Conservation (phyloP, 441 rosid genomes). For the Cnidoscolus chayamansa region DNA sequence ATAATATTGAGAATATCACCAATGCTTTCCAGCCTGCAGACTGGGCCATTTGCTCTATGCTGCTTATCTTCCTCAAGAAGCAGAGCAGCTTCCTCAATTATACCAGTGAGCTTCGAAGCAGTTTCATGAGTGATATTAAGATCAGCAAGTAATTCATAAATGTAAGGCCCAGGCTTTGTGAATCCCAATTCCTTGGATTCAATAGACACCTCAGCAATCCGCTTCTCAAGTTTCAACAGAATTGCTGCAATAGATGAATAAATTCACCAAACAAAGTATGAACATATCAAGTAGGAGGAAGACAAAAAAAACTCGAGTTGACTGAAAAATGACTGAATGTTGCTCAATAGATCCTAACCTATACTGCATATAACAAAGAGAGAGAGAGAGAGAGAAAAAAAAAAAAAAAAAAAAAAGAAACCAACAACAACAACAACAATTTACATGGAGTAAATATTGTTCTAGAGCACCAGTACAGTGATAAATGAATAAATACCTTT, state of each 20-base stretch:
- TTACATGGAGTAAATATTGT: not conserved
- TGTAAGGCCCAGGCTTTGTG: conserved; percentile 90
- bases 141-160: conserved; percentile 72
- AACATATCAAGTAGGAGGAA: conserved; percentile 7
- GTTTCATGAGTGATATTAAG: conserved; percentile 80
- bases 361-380: conserved; percentile 13
- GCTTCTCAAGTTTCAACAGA: conserved; percentile 84
- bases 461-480: not conserved
- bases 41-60: conserved; percentile 41
- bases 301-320: conserved; percentile 8
- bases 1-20: conserved; percentile 66
- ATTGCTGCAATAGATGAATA: conserved; percentile 55
- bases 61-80: conserved; percentile 79
- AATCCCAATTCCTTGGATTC: conserved; percentile 75
- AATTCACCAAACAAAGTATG: conserved; percentile 21
- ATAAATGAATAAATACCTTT: conserved; percentile 49
- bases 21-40: conserved; percentile 75
- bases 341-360: conserved; percentile 12
- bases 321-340: conserved; percentile 9
- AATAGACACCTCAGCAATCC: conserved; percentile 79
- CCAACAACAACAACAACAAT: not conserved
- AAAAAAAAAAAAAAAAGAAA: too few species aligned
- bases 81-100: conserved; percentile 67
- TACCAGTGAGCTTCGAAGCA: conserved; percentile 64
- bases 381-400: not conserved